These are phyloP conservation scores for Pontederia paniculata DNA, from an alignment of 176 grass and related monocot species.

Conservation along the genomic window DNA sequence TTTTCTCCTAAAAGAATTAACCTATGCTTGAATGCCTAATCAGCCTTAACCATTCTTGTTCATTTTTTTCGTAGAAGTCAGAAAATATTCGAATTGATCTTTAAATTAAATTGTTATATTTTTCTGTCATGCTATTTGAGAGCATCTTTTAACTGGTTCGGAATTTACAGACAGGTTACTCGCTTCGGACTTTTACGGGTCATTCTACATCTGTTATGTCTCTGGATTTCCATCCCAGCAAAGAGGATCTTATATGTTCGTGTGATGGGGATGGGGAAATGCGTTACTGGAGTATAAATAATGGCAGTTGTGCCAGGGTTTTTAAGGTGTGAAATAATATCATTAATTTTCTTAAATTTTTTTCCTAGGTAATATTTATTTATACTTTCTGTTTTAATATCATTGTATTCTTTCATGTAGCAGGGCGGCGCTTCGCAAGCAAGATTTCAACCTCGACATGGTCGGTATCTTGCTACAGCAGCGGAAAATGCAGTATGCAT, in stretches of 20 bases:
- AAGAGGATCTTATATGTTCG: slow-evolving; percentile 97
- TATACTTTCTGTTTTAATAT: not conserved
- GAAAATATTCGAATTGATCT: too few species aligned
- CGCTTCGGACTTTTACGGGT: slow-evolving; percentile 88
- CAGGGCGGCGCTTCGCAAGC: slow-evolving; percentile 83
- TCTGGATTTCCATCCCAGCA: slow-evolving; percentile 93
- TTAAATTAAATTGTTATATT: too few species aligned
- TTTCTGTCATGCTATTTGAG: too few species aligned
- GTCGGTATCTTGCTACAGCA: slow-evolving; percentile 85
- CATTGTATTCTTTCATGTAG: not conserved
- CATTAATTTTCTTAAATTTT: slow-evolving; percentile 3
- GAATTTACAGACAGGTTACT: slow-evolving; percentile 66
- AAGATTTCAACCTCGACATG: slow-evolving; percentile 82
- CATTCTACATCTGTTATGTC: slow-evolving; percentile 91
- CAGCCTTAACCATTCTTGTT: too few species aligned
- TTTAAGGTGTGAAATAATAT: slow-evolving; percentile 46
- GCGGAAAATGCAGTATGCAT: slow-evolving; percentile 71
- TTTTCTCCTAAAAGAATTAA: too few species aligned
- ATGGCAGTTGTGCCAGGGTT: slow-evolving; percentile 75
- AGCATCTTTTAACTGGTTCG: too few species aligned
- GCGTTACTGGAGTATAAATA: slow-evolving; percentile 95
- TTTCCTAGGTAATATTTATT: slow-evolving; percentile 12
- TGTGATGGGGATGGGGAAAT: slow-evolving; percentile 84
- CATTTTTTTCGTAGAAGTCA: too few species aligned
- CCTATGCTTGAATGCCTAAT: too few species aligned